A percentile compares a stretch with the other conserved stretches of the same genome.
Evolutionary conservation across 1,139 yeast species (phyloP).

Genomic region (Candida labiduridarum): DNA sequence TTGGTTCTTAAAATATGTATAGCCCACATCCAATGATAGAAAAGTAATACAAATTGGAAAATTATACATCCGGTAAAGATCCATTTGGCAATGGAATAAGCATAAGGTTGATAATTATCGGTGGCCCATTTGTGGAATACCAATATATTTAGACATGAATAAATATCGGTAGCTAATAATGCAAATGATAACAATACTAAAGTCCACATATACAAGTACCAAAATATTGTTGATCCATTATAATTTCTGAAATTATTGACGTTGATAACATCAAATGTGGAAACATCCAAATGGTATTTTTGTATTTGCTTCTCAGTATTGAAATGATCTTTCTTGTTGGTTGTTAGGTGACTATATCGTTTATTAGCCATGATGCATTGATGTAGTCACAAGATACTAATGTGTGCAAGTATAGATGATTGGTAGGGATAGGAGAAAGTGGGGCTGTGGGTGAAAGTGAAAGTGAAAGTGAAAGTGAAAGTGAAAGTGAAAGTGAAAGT

Average conservation of each 20-base stretch:
- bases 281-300: conserved; percentile 39
- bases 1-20: conserved; percentile 57
- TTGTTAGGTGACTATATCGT: background rate
- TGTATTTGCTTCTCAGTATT: conserved; percentile 29
- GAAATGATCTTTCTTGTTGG: conserved; percentile 16
- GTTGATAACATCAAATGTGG: conserved; percentile 47
- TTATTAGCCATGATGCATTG: background rate
- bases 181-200: conserved; percentile 56
- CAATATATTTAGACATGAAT: conserved; percentile 74
- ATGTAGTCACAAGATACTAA: background rate
- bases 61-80: conserved; percentile 83
- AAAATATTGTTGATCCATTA: conserved; percentile 52
- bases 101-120: conserved; percentile 57
- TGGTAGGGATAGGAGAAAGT: background rate
- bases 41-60: conserved; percentile 62
- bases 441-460: no score
- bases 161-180: conserved; percentile 71
- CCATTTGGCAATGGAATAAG: conserved; percentile 68
- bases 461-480: no score
- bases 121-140: conserved; percentile 76
- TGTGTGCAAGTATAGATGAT: background rate
- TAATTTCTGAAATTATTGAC: conserved; percentile 55
- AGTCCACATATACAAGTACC: conserved; percentile 55
- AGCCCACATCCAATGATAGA: conserved; percentile 65
- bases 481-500: no score